Base-by-base conservation (phyloP, 805 yeast genomes). In the Sungouiozyma intestinalis region DNA sequence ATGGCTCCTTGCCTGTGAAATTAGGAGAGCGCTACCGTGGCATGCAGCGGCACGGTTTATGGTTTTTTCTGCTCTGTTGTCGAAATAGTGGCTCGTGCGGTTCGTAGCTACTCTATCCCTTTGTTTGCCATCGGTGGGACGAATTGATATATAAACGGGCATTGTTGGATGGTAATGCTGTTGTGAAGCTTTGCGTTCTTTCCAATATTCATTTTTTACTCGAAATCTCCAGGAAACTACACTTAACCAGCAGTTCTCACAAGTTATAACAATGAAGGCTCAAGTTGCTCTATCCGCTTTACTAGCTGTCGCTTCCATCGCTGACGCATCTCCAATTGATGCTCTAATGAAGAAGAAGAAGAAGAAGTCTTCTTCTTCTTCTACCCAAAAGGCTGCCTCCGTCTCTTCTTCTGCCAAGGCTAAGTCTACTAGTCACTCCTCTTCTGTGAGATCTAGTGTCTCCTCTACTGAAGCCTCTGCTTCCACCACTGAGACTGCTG, bases 311-410 rank as follows among this genome's bases (percentile, higher is more conserved):
- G 38, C 52, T 16, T 17, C 49, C 15, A 35, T 43, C 5, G 48
- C 42, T 36, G 42, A 59, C 2, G 54, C 54, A 34, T 39, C 43
- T 32, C 54, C 54, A 37, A 27, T 48, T 16, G 35, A 38, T 29
- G 35, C 43, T 31, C 29, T 45, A 14, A 37, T 24, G 29, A 36
- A 18, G 7, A 39, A 33, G 34, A 39, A 35, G 37, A n/a, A 21
- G 7, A 18, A 40, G n/a, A 16, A 15, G 6, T 14, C 34, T 11
- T 4, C 40, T n/a, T 16, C 20, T 6, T 14, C 34, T 11, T 4
- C 40, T n/a, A 20, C 44, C 16, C 14, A 39, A 9, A 33, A 16
- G 18, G 33, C 35, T 17, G 32, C 36, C 15, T 8, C 42, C 18
- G 4, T 18, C 13, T 14, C 41, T 3, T 19, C 36, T 19, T 18